Base-by-base conservation (phyloP, 23 red algal genomes). In the Gracilaria domingensis region DNA sequence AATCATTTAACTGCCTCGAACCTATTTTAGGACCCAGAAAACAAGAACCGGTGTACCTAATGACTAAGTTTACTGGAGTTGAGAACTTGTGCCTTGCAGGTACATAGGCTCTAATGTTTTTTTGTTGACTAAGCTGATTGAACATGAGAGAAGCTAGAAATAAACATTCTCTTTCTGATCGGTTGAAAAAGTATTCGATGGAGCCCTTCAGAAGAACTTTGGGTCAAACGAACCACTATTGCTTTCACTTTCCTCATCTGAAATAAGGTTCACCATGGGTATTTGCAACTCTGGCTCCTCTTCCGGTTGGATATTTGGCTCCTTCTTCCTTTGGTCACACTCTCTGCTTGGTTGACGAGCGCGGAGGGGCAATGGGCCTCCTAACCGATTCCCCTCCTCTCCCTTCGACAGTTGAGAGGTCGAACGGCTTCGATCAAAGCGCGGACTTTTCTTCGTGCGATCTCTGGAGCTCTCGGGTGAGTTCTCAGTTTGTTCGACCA, bases 241-340 rank as follows among this genome's bases (percentile, higher is more conserved):
- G 14, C 23, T 12, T 28, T 77, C 40, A 30, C 72, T 77, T 25
- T 51, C 72, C 20, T 77, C 72, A 39, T 50, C 72, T 20, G 72
- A 77, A 77, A 77, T 20, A 12, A 77, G 34, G 39, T 77, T 77
- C 38, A 77, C 72, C 72, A 77, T 77, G 14, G 72, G 72, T 25
- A 77, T 50, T 13, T 37, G 64, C 20, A 69, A 36, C 38, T 69
- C 64, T 20, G 32, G 64, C 30, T 69, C 64, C 9, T 69, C 12
- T 37, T 69, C 23, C 8, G 28, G 30, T 69, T 69, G 6, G 33
- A 20, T 36, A 14, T 33, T 32, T 4, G 26, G 2, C 26, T 36
- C 64, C 17, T 2, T 8, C 0, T 69, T 24, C 30, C 26, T 65
- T 25, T 32, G 33, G 36, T 69, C 64, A 37, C 30, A 32, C 17